Evolutionary conservation across 139 green algal genomes (phyloP).

Genomic region (Monoraphidium neglectum): DNA sequence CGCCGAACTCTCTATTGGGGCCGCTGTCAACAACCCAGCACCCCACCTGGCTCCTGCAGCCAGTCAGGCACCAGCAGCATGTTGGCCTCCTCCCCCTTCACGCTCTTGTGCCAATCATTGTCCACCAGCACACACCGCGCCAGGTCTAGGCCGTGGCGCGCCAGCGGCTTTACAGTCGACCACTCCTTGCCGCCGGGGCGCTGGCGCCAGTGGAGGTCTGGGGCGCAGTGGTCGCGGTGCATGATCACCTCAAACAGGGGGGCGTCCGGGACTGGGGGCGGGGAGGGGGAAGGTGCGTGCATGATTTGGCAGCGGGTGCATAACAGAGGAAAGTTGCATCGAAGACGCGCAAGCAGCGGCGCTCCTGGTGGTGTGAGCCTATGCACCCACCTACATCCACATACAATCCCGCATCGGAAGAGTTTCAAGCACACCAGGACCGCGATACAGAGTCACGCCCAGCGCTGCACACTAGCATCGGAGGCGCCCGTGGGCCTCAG

Average conservation of each 20-base stretch:
- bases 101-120: constrained; percentile 61
- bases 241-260: constrained; percentile 46
- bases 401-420: too few species aligned
- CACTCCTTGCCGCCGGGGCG: constrained; percentile 47
- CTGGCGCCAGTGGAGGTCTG: constrained; percentile 18
- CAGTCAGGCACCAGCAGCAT: constrained; percentile 64
- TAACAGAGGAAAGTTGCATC: not conserved
- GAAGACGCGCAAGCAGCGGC: not conserved
- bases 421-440: too few species aligned
- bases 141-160: constrained; percentile 40
- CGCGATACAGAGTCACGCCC: too few species aligned
- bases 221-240: constrained; percentile 40
- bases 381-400: too few species aligned
- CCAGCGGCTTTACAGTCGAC: constrained; percentile 73
- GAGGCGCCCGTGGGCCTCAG: not conserved
- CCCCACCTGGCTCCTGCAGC: constrained; percentile 29
- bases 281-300: not conserved
- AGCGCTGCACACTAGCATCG: not conserved
- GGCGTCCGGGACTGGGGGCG: not conserved
- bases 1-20: too few species aligned
- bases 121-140: constrained; percentile 59
- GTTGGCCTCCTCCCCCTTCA: constrained; percentile 50
- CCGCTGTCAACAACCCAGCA: too few species aligned
- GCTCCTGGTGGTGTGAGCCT: too few species aligned
- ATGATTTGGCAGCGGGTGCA: not conserved